Evolutionary conservation across 2,329 filamentous ascomycete genomes (phyloP).

Genomic region (Phialophora verrucosa): DNA sequence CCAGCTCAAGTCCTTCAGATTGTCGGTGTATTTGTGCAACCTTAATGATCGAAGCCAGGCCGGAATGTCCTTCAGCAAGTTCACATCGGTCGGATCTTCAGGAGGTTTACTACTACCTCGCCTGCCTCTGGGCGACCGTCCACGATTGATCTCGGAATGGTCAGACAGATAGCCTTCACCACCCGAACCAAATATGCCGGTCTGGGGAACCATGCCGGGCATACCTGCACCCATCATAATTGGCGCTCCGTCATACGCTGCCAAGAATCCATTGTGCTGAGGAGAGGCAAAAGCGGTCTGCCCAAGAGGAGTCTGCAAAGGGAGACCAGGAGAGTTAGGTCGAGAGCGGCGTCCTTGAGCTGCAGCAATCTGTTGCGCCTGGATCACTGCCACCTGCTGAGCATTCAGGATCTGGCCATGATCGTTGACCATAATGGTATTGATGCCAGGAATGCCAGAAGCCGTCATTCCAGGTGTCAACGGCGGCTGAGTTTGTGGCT

Average conservation of each 20-base stretch:
- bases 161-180: constrained; percentile 90
- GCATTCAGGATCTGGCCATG: constrained; percentile 84
- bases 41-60: constrained; percentile 93
- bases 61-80: constrained; percentile 90
- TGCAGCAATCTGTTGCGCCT: constrained; percentile 66
- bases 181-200: constrained; percentile 73
- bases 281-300: constrained; percentile 75
- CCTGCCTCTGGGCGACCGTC: constrained; percentile 88
- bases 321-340: constrained; percentile 85
- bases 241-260: constrained; percentile 79
- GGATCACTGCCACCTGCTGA: constrained; percentile 82
- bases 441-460: constrained; percentile 70
- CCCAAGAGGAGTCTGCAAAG: constrained; percentile 65
- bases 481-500: constrained; percentile 61
- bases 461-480: constrained; percentile 70
- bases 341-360: constrained; percentile 76
- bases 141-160: constrained; percentile 87
- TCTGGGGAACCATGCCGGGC: constrained; percentile 63
- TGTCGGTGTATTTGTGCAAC: constrained; percentile 98
- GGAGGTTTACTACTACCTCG: constrained; percentile 96
- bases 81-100: constrained; percentile 93
- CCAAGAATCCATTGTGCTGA: constrained; percentile 92
- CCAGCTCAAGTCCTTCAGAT: constrained; percentile 97
- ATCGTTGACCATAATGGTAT: constrained; percentile 93
- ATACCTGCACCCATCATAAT: constrained; percentile 75